A percentile compares a stretch with the other conserved stretches of the same genome.
Conservation (phyloP, 1,284 basidiomycete species). For the Athelia sp. region DNA sequence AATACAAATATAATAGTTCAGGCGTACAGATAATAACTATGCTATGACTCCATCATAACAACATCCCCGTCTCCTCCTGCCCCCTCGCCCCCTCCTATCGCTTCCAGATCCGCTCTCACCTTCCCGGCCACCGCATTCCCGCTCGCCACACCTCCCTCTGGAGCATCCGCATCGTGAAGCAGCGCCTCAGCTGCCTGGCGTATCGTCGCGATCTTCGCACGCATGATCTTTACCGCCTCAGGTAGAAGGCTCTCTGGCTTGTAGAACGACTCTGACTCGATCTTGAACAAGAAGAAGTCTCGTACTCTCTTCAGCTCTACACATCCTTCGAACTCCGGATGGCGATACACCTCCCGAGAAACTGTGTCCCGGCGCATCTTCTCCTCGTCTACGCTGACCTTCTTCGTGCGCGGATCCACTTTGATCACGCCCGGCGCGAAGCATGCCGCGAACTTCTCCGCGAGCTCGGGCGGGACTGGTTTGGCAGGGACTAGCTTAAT, state of each 20-base stretch:
- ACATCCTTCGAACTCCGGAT: constrained; percentile 85
- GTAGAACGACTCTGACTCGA: constrained; percentile 91
- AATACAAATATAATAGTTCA: too few relatives aligned
- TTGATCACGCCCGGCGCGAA: constrained; percentile 90
- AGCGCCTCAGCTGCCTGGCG: constrained; percentile 55
- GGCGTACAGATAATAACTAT: too few relatives aligned
- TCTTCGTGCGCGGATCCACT: constrained; percentile 53
- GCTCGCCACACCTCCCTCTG: constrained; percentile 30
- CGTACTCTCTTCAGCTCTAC: constrained; percentile 85
- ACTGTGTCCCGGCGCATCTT: constrained; percentile 86
- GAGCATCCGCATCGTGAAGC: constrained; percentile 24
- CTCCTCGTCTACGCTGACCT: constrained; percentile 55
- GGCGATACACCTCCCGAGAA: constrained; percentile 88
- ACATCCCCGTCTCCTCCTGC: constrained; percentile 28
- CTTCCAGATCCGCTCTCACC: not conserved
- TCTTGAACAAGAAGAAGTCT: constrained; percentile 91
- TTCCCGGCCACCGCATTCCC: not conserved
- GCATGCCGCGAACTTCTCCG: constrained; percentile 80
- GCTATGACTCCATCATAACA: constrained; percentile 28
- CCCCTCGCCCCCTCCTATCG: not conserved
- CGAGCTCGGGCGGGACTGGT: constrained; percentile 60
- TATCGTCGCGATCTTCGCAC: constrained; percentile 69
- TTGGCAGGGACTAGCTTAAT: constrained; percentile 68
- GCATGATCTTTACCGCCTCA: constrained; percentile 81
- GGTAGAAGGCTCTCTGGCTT: constrained; percentile 80